A percentile compares a stretch with the other conserved stretches of the same genome.
Evolutionary conservation across 441 rosid genomes (phyloP).

Genomic region (Adansonia rubrostipa): DNA sequence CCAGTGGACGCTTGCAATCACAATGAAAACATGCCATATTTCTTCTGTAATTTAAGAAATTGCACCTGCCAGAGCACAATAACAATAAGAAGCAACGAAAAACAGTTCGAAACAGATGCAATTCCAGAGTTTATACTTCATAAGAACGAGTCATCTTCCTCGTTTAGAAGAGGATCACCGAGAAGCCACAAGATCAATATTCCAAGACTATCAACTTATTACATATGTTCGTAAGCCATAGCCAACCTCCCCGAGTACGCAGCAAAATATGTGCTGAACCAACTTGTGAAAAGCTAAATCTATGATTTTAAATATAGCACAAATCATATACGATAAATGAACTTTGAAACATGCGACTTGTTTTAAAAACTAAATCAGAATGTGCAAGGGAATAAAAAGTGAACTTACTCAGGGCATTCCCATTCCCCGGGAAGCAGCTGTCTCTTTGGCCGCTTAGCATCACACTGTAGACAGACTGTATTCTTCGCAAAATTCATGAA

Average conservation of each 20-base stretch:
- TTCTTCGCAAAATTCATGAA: constrained; percentile 98
- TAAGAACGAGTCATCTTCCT: background rate
- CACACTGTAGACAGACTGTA: constrained; percentile 88
- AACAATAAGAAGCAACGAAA: constrained; percentile 20
- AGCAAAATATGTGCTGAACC: background rate
- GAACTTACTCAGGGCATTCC: constrained; percentile 97
- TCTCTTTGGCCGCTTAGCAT: constrained; percentile 93
- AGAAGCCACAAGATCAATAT: constrained; percentile 4
- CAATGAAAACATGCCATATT: constrained; percentile 90
- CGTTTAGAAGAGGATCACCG: background rate
- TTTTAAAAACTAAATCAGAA: background rate
- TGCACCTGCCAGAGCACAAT: constrained; percentile 66
- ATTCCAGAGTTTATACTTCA: background rate
- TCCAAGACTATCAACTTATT: background rate
- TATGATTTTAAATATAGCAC: background rate
- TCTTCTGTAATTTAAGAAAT: constrained; percentile 92
- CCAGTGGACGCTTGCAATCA: constrained; percentile 93
- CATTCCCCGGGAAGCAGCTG: constrained; percentile 99
- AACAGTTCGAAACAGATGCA: background rate
- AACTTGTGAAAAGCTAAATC: background rate
- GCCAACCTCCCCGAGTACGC: background rate
- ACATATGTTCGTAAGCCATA: background rate
- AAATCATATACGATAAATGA: background rate
- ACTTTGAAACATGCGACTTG: background rate
- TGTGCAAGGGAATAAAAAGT: constrained; percentile 4